Evolutionary conservation across 2,329 filamentous ascomycete genomes (phyloP).

Genomic region (Aspergillus tubingensis): DNA sequence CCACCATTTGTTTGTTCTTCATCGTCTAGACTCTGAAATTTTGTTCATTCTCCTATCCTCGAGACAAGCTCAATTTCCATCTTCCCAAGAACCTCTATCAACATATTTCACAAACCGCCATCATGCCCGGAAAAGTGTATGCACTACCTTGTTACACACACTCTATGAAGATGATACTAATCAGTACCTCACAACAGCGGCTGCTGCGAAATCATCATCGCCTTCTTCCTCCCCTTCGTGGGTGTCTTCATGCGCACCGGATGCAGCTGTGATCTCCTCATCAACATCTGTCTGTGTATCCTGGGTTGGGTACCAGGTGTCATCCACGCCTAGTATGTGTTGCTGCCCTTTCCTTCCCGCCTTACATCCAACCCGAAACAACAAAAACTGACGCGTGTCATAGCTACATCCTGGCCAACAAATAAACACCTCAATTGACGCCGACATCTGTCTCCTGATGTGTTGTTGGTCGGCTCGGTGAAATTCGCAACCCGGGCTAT

Average conservation of each 20-base stretch:
- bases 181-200: background rate
- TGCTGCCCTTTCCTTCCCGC: background rate
- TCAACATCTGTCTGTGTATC: constrained; percentile 10
- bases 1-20: background rate
- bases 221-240: constrained; percentile 10
- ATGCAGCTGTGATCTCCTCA: constrained; percentile 6
- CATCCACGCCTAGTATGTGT: constrained; percentile 7
- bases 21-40: background rate
- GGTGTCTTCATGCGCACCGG: constrained; percentile 9
- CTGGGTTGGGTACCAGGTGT: constrained; percentile 6
- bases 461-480: background rate
- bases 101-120: background rate
- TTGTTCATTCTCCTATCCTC: background rate
- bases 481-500: too few relatives aligned
- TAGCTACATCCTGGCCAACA: constrained; percentile 9
- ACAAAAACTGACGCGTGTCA: background rate
- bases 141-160: background rate
- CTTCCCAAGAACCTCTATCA: background rate
- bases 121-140: constrained; percentile 2
- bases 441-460: background rate
- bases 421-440: background rate
- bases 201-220: constrained; percentile 7
- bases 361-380: background rate
- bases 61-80: background rate
- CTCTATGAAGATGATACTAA: background rate